Evolutionary conservation across 345 rosid species (phyloP).

Genomic region (Acer yangbiense): DNA sequence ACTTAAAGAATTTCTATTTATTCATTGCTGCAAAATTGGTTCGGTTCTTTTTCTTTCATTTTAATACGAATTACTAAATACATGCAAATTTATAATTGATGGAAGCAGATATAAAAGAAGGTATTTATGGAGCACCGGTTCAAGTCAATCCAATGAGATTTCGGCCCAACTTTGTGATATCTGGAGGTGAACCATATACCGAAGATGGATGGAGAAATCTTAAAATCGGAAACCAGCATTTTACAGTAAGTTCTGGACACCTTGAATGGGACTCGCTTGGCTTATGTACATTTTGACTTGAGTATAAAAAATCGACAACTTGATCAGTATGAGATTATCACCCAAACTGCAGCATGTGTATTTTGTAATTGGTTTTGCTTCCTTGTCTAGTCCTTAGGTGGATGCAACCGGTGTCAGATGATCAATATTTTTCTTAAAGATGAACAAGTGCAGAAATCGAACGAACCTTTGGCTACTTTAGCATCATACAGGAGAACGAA

Average conservation of each 20-base stretch:
- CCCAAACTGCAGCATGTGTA: neutral
- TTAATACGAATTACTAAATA: neutral
- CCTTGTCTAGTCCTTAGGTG: slow-evolving; percentile 69
- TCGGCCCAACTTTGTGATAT: slow-evolving; percentile 78
- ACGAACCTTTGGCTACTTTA: slow-evolving; percentile 78
- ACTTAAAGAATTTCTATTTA: neutral
- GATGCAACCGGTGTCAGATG: slow-evolving; percentile 95
- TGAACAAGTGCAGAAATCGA: slow-evolving; percentile 69
- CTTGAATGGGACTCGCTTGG: slow-evolving; percentile 2
- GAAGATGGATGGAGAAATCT: slow-evolving; percentile 86
- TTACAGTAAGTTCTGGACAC: slow-evolving; percentile 49
- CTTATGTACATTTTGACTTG: neutral
- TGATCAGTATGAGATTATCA: neutral
- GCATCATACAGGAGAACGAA: slow-evolving; percentile 87
- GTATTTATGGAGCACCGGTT: slow-evolving; percentile 25
- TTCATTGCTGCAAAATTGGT: neutral
- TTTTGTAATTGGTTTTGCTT: slow-evolving; percentile 7
- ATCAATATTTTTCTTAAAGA: slow-evolving; percentile 54
- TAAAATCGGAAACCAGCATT: slow-evolving; percentile 55
- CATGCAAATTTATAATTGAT: slow-evolving; percentile 17
- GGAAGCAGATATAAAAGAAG: slow-evolving; percentile 34
- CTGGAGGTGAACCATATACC: slow-evolving; percentile 79
- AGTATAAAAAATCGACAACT: neutral
- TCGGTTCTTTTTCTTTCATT: neutral
- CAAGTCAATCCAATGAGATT: slow-evolving; percentile 65